Evolutionary conservation across 2,329 filamentous ascomycete genomes (phyloP), one percentile per base, ranked within the genome.

Genomic region (Fragosphaeria purpurea): DNA sequence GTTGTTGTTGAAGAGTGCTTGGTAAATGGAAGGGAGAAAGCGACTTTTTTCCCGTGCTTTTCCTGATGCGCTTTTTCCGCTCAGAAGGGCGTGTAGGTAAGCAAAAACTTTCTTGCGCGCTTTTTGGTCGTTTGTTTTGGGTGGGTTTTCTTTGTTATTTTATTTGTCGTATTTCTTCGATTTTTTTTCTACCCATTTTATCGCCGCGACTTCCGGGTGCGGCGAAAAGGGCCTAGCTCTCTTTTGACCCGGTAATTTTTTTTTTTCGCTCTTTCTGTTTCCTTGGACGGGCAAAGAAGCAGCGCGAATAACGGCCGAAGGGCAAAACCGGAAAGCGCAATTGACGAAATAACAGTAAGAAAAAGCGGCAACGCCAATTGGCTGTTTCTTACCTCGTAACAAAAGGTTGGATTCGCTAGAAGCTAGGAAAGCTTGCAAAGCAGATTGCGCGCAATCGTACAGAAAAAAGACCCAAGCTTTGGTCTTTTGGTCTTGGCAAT

Each of bases 201-300:
- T 56, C 52, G 54, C 56, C 56, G 56, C 50, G 43, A 41, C 41
- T 55, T 56, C 56, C 56, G 56, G 42, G 37, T n/a, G 43, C 42
- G 47, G 40, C 46, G 44, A 47, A 54, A 51, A 50, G 53, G 22
- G 54, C 52, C 53, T 54, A 57, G 54, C 55, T 57, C 42, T 22
- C 45, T 39, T 13, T 37, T 31, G 45, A 34, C 52, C 48, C 48
- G 44, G 44, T 50, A 41, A 7, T 37, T 50, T 41, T 46, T 49
- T 45, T 54, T 46, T 47, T 45, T 41, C 41, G 33, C 43, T 40
- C 32, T 38, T 22, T 41, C 13, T 30, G 50, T 46, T 50, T 43
- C 43, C 41, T 13, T 33, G 48, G 43, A 46, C 8, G 22, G 22
- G 47, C 33, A 22, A 44, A 44, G 10, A 34, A 34, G n/a, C 35